Evolutionary conservation across 192 early-diverging fungal species (phyloP).

Genomic region (Linnemannia elongata): DNA sequence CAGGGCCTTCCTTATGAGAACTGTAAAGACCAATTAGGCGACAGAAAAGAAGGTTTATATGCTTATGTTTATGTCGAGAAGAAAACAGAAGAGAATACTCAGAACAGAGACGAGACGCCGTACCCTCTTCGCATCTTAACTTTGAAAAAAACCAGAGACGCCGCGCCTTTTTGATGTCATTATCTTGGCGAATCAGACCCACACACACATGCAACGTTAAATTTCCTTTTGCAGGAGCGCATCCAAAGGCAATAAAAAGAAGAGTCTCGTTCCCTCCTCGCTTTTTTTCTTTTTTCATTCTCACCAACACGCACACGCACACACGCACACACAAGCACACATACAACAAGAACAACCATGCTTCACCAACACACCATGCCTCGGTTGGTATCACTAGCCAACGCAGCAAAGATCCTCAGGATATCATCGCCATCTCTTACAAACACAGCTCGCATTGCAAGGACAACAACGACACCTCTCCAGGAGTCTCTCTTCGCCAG

Average conservation of each 20-base stretch:
- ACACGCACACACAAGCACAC: background rate
- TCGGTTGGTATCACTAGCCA: conserved; percentile 11
- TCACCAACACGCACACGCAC: background rate
- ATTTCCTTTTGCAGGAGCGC: background rate
- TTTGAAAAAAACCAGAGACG: background rate
- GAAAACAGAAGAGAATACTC: no score
- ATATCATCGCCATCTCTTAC: background rate
- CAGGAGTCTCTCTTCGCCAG: conserved; percentile 15
- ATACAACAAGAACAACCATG: background rate
- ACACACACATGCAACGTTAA: background rate
- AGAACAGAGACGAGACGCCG: no score
- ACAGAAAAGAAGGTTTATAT: background rate
- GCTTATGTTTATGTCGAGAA: background rate
- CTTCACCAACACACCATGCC: background rate
- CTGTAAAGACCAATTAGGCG: background rate
- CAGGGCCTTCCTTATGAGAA: background rate
- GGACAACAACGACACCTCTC: background rate
- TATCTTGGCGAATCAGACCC: background rate
- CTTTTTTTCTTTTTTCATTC: background rate
- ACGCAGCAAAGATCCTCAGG: conserved; percentile 10
- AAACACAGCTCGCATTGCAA: background rate
- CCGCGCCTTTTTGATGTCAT: background rate
- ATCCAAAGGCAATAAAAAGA: background rate
- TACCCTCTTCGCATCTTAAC: no score
- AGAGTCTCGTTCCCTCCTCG: background rate